Conservation (phyloP, 495 filamentous ascomycete genomes). For the Acidomyces sp. region DNA sequence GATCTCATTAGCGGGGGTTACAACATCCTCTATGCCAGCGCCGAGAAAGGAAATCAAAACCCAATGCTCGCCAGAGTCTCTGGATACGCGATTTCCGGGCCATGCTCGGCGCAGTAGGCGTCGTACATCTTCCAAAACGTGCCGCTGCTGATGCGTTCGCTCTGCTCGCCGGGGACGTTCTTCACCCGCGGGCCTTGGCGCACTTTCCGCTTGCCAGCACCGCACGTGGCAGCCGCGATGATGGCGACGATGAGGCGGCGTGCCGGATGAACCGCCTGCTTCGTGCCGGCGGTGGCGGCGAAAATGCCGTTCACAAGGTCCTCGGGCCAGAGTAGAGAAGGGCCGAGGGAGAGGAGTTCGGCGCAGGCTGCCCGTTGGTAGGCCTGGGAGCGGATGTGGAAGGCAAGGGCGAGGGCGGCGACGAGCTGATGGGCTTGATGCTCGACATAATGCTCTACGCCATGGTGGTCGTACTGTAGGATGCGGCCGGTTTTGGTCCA, state of each 20-base stretch:
- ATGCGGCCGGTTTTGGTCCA: conserved; percentile 8
- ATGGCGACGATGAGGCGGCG: conserved; percentile 4
- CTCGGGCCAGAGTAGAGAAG: conserved; percentile 5
- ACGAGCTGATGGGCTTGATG: conserved; percentile 1
- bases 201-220: not conserved
- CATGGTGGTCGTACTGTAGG: conserved; percentile 1
- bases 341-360: not conserved
- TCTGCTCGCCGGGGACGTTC: not conserved
- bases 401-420: conserved; percentile 3
- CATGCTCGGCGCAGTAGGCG: conserved; percentile 1
- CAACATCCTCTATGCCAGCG: too few relatives aligned
- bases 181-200: not conserved
- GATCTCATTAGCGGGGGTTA: too few relatives aligned
- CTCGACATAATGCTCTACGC: conserved; percentile 3
- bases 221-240: conserved; percentile 2
- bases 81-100: not conserved
- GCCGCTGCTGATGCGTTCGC: not conserved
- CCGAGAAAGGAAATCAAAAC: too few relatives aligned
- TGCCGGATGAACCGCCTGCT: not conserved
- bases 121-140: conserved; percentile 10
- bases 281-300: conserved; percentile 3
- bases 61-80: too few relatives aligned
- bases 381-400: not conserved
- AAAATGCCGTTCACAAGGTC: conserved; percentile 11
- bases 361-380: not conserved